These are phyloP conservation scores for Huntiella decipiens DNA, from an alignment of 2,329 filamentous ascomycete genomes.

Conservation along the genomic window DNA sequence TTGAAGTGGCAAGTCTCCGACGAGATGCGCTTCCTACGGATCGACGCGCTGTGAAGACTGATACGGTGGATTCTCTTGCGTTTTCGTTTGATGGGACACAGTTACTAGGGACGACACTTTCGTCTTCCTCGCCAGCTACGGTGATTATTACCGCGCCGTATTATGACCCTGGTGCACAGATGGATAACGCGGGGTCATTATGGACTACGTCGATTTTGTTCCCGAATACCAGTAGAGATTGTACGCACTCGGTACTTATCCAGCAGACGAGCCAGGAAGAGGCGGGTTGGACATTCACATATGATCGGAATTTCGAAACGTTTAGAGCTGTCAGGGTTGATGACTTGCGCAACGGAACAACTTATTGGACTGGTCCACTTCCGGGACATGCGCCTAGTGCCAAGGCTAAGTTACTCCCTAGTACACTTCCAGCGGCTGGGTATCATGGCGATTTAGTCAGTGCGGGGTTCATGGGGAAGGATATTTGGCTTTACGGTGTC, in stretches of 20 bases:
- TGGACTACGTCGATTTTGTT: conserved; percentile 80
- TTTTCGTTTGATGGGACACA: conserved; percentile 67
- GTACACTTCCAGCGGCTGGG: conserved; percentile 50
- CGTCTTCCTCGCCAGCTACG: conserved; percentile 45
- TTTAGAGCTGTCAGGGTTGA: conserved; percentile 62
- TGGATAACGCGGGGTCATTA: conserved; percentile 49
- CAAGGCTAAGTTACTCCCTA: conserved; percentile 43
- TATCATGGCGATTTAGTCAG: conserved; percentile 52
- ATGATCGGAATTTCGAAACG: conserved; percentile 56
- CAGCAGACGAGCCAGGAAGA: conserved; percentile 42
- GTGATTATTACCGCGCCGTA: conserved; percentile 66
- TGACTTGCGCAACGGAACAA: conserved; percentile 55
- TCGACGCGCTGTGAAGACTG: conserved; percentile 58
- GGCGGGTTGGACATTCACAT: conserved; percentile 58
- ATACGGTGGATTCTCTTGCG: conserved; percentile 51
- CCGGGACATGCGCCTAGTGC: conserved; percentile 25
- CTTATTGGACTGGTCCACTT: conserved; percentile 55
- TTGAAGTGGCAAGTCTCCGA: conserved; percentile 64
- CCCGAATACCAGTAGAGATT: conserved; percentile 60
- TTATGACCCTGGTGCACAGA: conserved; percentile 51
- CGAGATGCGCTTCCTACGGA: conserved; percentile 44
- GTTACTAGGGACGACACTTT: conserved; percentile 54
- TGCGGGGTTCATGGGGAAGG: conserved; percentile 51
- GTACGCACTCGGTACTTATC: conserved; percentile 56
- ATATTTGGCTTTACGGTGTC: conserved; percentile 64